Evolutionary conservation across 495 filamentous ascomycete genomes (phyloP), one percentile per base, ranked within the genome.

Genomic region (Tetracladium setigerum): DNA sequence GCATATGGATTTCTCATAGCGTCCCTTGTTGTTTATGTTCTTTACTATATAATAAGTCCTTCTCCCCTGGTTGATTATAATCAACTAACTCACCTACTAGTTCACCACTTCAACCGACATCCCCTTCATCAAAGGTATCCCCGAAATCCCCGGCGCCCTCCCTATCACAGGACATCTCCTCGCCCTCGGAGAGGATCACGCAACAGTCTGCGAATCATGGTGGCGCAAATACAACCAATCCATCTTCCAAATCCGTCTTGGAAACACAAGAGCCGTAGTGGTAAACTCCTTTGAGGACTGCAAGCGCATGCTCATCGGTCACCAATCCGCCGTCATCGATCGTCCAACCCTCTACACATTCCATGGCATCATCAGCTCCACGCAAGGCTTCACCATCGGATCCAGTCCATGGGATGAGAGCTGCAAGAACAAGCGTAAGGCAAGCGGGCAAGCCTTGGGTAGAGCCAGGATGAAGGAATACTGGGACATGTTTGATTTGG

Each of bases 351-450:
- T 73, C 0, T 71, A 73, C 39, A 73, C 70, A 1, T 73, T 72
- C 53, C 70, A 74, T 34, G 67, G 72, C 1, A 61, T 73, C 35
- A 68, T 75, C 15, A 67, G 62, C 47, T 67, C 60, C 32, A 72
- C 70, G 0, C 67, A 73, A 44, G 79, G 79, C n/a, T 76, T 78
- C 10, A 83, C 79, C 0, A 84, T 85, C 44, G 81, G 80, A 9
- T 77, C 77, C 1, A 76, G 72, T 0, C 79, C 79, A 1, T 84
- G 76, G 53, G 75, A 71, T 47, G 79, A 83, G 1, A 77, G 72
- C 12, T 62, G 79, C 16, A 85, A 82, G 59, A 63, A 72, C 37
- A 71, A 78, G 49, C 67, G 81, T 48, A 84, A 82, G 61, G 81
- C 73, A 0, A 76, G 78, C 1, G 78, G 76, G 6, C 69, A 72